A percentile compares a stretch with the other conserved stretches of the same genome.
Conservation (phyloP, 768 basidiomycete genomes). For the Boletus insuetus region DNA sequence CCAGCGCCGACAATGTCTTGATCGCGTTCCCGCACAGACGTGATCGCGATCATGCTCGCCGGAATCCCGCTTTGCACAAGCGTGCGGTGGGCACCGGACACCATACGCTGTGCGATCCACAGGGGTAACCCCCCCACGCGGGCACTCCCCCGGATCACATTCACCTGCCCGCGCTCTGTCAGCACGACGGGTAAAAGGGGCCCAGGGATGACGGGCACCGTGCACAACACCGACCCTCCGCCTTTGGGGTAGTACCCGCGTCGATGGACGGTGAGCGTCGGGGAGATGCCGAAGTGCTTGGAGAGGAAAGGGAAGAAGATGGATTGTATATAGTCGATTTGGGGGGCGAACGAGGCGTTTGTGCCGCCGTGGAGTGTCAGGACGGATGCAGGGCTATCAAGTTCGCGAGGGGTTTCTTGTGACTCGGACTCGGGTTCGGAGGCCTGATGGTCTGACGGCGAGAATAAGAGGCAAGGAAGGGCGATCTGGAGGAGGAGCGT, state of each 20-base stretch:
- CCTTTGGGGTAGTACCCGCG: constrained; percentile 76
- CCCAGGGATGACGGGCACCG: constrained; percentile 30
- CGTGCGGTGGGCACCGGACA: constrained; percentile 45
- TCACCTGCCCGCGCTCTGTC: constrained; percentile 55
- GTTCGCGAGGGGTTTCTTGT: background rate
- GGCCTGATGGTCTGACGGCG: constrained; percentile 16
- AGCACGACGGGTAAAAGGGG: constrained; percentile 50
- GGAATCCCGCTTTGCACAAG: constrained; percentile 40
- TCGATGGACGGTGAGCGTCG: constrained; percentile 46
- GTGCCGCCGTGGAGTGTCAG: constrained; percentile 68
- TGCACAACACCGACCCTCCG: constrained; percentile 58
- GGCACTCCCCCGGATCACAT: constrained; percentile 51
- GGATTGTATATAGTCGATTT: constrained; percentile 68
- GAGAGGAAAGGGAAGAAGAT: constrained; percentile 68
- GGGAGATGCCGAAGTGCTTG: constrained; percentile 47
- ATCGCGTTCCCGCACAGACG: constrained; percentile 46
- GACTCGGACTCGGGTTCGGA: background rate
- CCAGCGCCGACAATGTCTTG: constrained; percentile 55
- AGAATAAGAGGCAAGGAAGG: constrained; percentile 66
- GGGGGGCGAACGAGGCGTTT: constrained; percentile 68
- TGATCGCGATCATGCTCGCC: constrained; percentile 29
- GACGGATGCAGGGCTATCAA: constrained; percentile 33
- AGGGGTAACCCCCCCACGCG: constrained; percentile 67
- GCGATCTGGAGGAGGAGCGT: constrained; percentile 71
- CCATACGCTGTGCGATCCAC: constrained; percentile 54